These are phyloP conservation scores for Coniochaeta sp. DNA, from an alignment of 2,329 filamentous ascomycete genomes.

Conservation along the genomic window DNA sequence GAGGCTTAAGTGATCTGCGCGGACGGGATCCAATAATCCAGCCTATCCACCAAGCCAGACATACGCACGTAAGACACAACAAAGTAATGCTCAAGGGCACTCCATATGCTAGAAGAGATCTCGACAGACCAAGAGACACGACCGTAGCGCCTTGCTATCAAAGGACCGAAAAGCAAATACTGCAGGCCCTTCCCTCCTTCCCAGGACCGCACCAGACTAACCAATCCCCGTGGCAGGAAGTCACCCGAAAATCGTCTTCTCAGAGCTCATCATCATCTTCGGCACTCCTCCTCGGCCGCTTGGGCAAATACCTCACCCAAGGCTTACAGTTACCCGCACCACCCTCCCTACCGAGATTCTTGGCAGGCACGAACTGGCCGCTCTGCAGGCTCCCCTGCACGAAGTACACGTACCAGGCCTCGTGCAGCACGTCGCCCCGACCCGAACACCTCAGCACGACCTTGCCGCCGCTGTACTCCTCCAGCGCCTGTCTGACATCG, in stretches of 20 bases:
- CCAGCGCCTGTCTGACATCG: constrained; percentile 32
- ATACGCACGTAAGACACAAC: neutral
- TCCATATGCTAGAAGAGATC: neutral
- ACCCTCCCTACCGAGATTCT: constrained; percentile 25
- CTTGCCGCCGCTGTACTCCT: constrained; percentile 33
- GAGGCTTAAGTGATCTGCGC: neutral
- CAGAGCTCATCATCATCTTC: neutral
- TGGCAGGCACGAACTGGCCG: constrained; percentile 37
- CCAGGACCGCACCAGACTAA: too few species aligned
- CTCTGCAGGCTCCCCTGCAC: constrained; percentile 43
- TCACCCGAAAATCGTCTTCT: neutral
- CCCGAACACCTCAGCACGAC: constrained; percentile 34
- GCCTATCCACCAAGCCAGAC: neutral
- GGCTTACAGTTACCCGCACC: constrained; percentile 30
- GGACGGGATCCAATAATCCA: neutral
- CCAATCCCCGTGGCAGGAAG: neutral
- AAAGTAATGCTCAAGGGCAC: neutral
- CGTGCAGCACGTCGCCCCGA: constrained; percentile 32
- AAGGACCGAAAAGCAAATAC: neutral
- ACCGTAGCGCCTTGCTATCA: neutral
- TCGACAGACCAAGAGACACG: neutral
- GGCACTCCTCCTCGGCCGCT: constrained; percentile 13
- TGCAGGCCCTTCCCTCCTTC: too few species aligned
- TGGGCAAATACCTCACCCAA: constrained; percentile 31
- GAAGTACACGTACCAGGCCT: constrained; percentile 47